phyloP scores from a whole-genome alignment of 495 filamentous ascomycete species.

The Venustampulla echinocandica region DNA sequence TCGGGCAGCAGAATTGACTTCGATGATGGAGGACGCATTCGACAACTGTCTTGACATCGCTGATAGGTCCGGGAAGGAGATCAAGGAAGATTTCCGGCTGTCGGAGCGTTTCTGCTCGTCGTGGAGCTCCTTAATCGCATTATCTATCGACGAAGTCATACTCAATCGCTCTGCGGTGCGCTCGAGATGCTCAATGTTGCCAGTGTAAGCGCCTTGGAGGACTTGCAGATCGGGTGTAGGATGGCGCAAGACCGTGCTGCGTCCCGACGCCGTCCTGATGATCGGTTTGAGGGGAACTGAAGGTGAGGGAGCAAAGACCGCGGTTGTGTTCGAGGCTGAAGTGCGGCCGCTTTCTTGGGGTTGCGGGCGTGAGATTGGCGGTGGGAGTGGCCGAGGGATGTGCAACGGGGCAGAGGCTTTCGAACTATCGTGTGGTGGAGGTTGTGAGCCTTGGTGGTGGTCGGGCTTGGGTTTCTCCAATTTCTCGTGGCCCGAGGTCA shows the following conservation, averaged over 20 bases:
- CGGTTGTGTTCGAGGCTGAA: constrained; percentile 14
- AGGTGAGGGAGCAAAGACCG: background rate
- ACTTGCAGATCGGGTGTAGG: constrained; percentile 69
- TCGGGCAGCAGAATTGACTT: constrained; percentile 55
- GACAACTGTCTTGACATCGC: constrained; percentile 39
- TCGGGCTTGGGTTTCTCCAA: constrained; percentile 1
- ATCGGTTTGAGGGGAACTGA: constrained; percentile 31
- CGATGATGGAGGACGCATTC: constrained; percentile 57
- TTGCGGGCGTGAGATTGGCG: constrained; percentile 4
- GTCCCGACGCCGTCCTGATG: constrained; percentile 53
- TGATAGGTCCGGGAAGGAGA: constrained; percentile 26
- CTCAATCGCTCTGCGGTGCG: constrained; percentile 74
- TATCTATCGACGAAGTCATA: constrained; percentile 67
- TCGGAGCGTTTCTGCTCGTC: constrained; percentile 64
- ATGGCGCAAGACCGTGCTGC: constrained; percentile 55
- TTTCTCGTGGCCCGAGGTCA: background rate
- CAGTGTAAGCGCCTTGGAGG: constrained; percentile 59
- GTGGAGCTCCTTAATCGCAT: constrained; percentile 73
- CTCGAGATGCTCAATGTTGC: constrained; percentile 75
- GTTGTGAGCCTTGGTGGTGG: constrained; percentile 3
- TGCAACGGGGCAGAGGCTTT: background rate
- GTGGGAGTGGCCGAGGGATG: background rate
- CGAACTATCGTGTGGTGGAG: no score
- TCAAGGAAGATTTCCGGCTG: constrained; percentile 47
- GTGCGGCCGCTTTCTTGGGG: no score